phyloP scores from a whole-genome alignment of 192 early-diverging fungal species.

The Coemansia sp. region DNA sequence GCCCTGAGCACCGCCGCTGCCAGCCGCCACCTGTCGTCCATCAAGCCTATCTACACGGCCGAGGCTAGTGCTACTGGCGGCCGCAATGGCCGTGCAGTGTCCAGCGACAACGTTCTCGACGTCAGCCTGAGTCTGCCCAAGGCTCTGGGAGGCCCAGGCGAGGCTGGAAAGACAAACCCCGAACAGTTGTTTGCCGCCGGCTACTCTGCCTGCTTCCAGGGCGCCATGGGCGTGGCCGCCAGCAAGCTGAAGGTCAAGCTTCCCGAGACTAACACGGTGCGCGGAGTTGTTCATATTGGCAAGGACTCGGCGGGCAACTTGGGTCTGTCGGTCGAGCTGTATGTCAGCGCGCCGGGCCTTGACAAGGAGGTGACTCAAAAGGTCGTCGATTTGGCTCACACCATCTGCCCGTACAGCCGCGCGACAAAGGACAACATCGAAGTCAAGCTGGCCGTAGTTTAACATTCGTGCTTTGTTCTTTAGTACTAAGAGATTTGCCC shows the following conservation, averaged over 20 bases:
- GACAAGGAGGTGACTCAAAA: constrained; percentile 52
- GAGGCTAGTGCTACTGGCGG: constrained; percentile 59
- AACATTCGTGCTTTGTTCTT: not conserved
- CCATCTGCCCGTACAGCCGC: constrained; percentile 62
- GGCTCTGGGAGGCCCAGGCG: constrained; percentile 60
- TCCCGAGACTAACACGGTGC: constrained; percentile 53
- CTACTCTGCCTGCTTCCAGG: constrained; percentile 64
- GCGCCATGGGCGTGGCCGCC: constrained; percentile 59
- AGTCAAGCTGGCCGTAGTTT: constrained; percentile 56
- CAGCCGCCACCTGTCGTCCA: constrained; percentile 40
- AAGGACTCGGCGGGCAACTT: constrained; percentile 57
- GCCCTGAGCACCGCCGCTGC: constrained; percentile 5
- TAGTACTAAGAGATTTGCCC: too few species aligned
- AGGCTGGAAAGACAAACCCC: constrained; percentile 60
- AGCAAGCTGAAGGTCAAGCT: constrained; percentile 53
- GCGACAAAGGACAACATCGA: constrained; percentile 59
- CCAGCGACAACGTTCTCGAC: constrained; percentile 58
- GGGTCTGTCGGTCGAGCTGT: constrained; percentile 58
- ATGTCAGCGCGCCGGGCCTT: constrained; percentile 51
- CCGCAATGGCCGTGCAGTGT: constrained; percentile 60
- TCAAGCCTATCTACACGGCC: constrained; percentile 64
- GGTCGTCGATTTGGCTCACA: constrained; percentile 56
- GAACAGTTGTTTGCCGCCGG: constrained; percentile 63
- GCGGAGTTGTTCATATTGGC: constrained; percentile 55
- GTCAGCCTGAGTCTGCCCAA: constrained; percentile 61